Percentiles rank a stretch among this genome's conserved stretches.
Evolutionary conservation across 306 rosid species (phyloP).

Genomic region (Mucuna pruriens): DNA sequence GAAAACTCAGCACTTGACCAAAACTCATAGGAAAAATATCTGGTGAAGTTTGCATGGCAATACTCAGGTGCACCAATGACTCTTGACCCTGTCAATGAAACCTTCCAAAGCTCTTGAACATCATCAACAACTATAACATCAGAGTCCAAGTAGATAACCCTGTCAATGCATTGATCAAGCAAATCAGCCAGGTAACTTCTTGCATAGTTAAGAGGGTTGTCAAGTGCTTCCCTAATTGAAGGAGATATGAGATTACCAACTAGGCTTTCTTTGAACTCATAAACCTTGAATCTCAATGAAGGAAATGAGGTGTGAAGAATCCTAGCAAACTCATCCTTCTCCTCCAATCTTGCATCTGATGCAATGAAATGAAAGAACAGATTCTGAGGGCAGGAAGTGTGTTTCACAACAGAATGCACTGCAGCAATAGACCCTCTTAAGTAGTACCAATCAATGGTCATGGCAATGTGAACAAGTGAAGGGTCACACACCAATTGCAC

Average conservation of each 20-base stretch:
- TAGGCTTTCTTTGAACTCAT: slow-evolving; percentile 50
- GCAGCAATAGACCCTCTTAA: slow-evolving; percentile 87
- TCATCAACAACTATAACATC: slow-evolving; percentile 86
- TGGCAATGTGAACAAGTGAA: slow-evolving; percentile 73
- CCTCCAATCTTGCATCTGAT: slow-evolving; percentile 60
- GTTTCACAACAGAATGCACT: slow-evolving; percentile 75
- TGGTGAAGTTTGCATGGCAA: slow-evolving; percentile 73
- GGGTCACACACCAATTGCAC: slow-evolving; percentile 47
- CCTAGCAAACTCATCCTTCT: slow-evolving; percentile 38
- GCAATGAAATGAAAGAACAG: slow-evolving; percentile 80
- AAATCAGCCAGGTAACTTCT: slow-evolving; percentile 83
- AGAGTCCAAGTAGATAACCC: slow-evolving; percentile 85
- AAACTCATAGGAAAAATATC: slow-evolving; percentile 72
- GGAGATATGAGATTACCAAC: slow-evolving; percentile 76
- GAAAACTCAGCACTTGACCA: slow-evolving; percentile 69
- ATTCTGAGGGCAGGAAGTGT: slow-evolving; percentile 82
- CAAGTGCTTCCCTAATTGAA: slow-evolving; percentile 80
- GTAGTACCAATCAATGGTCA: slow-evolving; percentile 81
- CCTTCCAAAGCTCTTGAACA: slow-evolving; percentile 68
- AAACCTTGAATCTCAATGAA: slow-evolving; percentile 64
- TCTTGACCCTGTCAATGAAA: slow-evolving; percentile 49
- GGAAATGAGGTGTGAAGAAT: slow-evolving; percentile 64
- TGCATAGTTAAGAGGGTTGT: slow-evolving; percentile 87
- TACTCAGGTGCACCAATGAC: slow-evolving; percentile 91
- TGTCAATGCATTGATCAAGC: slow-evolving; percentile 71